Evolutionary conservation across 2,329 filamentous ascomycete species (phyloP), one percentile per base, ranked within the genome.

Genomic region (Dothistroma septosporum): DNA sequence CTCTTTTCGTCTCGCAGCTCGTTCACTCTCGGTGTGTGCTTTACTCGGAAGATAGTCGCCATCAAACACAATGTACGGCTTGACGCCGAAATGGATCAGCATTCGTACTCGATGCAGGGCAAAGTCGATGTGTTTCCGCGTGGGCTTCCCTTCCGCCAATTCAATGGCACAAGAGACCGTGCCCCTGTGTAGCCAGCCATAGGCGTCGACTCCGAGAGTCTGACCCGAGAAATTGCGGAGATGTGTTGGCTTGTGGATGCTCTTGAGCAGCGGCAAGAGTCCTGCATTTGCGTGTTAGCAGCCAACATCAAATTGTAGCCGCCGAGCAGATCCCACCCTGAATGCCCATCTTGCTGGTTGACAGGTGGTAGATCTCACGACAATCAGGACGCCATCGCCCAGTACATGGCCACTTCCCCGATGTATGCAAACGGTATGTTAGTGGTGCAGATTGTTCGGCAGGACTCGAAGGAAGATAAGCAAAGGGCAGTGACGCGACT

Each of bases 161-260:
- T 97, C 94, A 70, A 94, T 86, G 64, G 93, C 91, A 79, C 93
- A 97, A 54, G 90, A 85, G 66, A 95, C 87, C 52, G 92, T 92
- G 57, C 92, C 95, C 68, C 94, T 88, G 76, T 99, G 94, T 58
- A 99, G 86, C 94, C 95, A 99, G 74, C 93, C 94, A 82, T 99
- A 99, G 60, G 90, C 93, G 76, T 99, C 94, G 37, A 99, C 87
- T n/a, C 90, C 95, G 52, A 99, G 83, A 1, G 89, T 96, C 76
- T 96, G 87, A 55, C 93, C 94, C 12, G 84, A 79, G 75, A 90
- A 97, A 71, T 92, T 92, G 74, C 92, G 95, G 62, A 99, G 82
- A 68, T 91, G 89, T 55, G 86, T 89, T 72, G 90, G 89, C 72
- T 90, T 92, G 62, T 99, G 94, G 58, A 99, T 97, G 50, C 94